Conservation (phyloP, 345 rosid species). For the Arabidopsis arenosa region DNA sequence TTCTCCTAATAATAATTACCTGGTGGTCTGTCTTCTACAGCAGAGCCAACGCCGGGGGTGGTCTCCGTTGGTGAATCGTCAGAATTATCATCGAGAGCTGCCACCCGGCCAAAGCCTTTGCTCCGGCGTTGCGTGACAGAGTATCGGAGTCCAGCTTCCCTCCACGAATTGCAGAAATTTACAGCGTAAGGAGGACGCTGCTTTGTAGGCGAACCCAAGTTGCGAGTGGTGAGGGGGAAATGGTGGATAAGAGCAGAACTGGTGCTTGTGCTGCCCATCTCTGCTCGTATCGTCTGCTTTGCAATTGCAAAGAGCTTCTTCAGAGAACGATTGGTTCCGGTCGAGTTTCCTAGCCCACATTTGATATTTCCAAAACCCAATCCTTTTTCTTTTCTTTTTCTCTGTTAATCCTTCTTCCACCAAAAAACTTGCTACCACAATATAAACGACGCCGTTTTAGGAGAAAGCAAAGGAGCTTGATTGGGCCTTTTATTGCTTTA, state of each 20-base stretch:
- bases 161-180: constrained; percentile 38
- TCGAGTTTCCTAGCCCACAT: constrained; percentile 32
- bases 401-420: not conserved
- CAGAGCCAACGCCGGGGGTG: constrained; percentile 48
- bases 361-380: constrained; percentile 22
- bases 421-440: not conserved
- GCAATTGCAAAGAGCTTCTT: constrained; percentile 13
- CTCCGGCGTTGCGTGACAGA: constrained; percentile 43
- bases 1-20: constrained; percentile 44
- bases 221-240: constrained; percentile 55
- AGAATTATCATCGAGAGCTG: constrained; percentile 62
- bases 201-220: constrained; percentile 37
- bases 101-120: constrained; percentile 29
- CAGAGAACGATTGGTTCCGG: constrained; percentile 46
- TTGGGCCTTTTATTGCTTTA: constrained; percentile 1
- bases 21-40: constrained; percentile 72
- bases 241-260: constrained; percentile 63
- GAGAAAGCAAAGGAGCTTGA: not conserved
- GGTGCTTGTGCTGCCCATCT: constrained; percentile 69
- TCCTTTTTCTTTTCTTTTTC: not conserved
- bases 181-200: constrained; percentile 28
- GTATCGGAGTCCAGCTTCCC: constrained; percentile 45
- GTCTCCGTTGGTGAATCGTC: constrained; percentile 48
- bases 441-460: not conserved
- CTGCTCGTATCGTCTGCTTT: not conserved